These are phyloP conservation scores for Choanephora cucurbitarum DNA, from an alignment of 371 early-diverging fungal genomes.

Conservation along the genomic window DNA sequence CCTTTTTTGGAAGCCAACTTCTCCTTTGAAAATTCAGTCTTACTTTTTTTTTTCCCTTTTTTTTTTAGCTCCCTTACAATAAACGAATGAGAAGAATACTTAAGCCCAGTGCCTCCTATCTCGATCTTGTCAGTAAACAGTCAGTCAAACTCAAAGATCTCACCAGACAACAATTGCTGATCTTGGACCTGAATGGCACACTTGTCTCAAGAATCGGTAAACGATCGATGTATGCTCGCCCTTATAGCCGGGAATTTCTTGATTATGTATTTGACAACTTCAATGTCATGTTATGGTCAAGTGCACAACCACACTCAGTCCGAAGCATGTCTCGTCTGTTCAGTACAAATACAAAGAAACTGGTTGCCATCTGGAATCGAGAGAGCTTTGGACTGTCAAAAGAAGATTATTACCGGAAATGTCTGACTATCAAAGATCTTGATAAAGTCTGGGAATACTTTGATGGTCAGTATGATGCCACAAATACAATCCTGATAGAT, in stretches of 20 bases:
- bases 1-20: too few relatives aligned
- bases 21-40: too few relatives aligned
- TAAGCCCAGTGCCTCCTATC: too few relatives aligned
- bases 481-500: conserved; percentile 71
- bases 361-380: conserved; percentile 66
- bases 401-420: conserved; percentile 52
- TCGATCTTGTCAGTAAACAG: too few relatives aligned
- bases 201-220: conserved; percentile 49
- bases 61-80: too few relatives aligned
- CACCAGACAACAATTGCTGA: conserved; percentile 45
- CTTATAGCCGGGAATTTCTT: conserved; percentile 59
- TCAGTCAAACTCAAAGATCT: too few relatives aligned
- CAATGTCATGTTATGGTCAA: conserved; percentile 80
- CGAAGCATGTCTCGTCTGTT: conserved; percentile 58
- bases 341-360: conserved; percentile 35
- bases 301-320: conserved; percentile 67
- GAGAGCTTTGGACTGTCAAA: conserved; percentile 52
- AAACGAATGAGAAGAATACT: too few relatives aligned
- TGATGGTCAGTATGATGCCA: conserved; percentile 50
- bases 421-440: conserved; percentile 66
- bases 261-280: conserved; percentile 62
- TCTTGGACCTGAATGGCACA: conserved; percentile 79
- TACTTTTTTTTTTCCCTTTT: too few relatives aligned
- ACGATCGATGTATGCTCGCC: conserved; percentile 52
- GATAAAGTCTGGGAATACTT: conserved; percentile 50